Evolutionary conservation across 768 basidiomycete species (phyloP), one percentile per base, ranked within the genome.

Genomic region (Hemileccinum rubropunctum): DNA sequence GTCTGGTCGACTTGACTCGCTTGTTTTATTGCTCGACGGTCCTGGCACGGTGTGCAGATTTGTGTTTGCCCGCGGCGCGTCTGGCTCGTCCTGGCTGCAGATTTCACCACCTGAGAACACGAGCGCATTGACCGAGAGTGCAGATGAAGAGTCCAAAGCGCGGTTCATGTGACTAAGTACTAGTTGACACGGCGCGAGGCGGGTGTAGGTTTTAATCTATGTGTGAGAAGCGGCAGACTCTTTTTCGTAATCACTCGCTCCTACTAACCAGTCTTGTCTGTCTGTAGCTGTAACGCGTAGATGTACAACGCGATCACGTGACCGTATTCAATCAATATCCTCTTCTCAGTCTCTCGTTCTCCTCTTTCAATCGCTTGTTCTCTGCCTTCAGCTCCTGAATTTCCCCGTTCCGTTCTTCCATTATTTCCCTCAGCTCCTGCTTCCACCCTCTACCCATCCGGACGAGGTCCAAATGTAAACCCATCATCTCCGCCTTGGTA

Each of bases 381-480:
- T 79, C 77, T 49, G 71, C 71, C 42, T 67, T 63, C 54, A 79
- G 48, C 52, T 69, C 70, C 41, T 52, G 63, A 55, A 88, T 63
- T 58, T 87, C 85, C 14, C 76, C 78, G 1, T 71, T 76, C 69
- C 79, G 79, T 59, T 83, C 83, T 30, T 80, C 78, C 77, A 86
- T 80, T 57, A 80, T 60, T 36, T 72, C 73, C 46, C 81, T 72
- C 61, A 89, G 69, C 64, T 88, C 86, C 43, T 66, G 73, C 66
- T 80, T 80, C 85, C 83, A 86, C 21, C 76, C 77, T 30, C 83
- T 69, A 2, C 86, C 84, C 82, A 88, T 83, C 48, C 79, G 74
- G 32, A 91, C 71, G 49, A 89, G 60, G 60, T 91, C 88, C 52
- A 91, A 59, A 66, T 91, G 88, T 48, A 90, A 69, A 2, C 84